Base-by-base conservation (phyloP, 1,139 yeast species). In the Sugiyamaella japonica region DNA sequence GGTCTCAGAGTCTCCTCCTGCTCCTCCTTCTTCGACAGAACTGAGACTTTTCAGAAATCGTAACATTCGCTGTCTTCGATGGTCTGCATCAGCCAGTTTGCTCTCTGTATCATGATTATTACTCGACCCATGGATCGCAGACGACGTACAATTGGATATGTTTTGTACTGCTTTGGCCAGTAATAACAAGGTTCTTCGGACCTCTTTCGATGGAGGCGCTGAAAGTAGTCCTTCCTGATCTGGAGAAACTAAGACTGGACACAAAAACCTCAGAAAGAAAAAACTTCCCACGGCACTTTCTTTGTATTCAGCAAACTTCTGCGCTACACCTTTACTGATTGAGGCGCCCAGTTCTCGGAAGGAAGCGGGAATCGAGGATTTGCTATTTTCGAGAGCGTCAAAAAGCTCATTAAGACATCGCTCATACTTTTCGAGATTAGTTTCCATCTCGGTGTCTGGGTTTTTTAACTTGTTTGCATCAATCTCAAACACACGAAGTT, bases 211-310 rank as follows among this genome's bases (percentile, higher is more conserved):
- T 5, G 69, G 69, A 7, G 68, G 58, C 16, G 45, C 52, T 16
- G 62, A 65, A 13, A 70, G 52, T 23, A 70, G 50, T 6, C 68
- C 68, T 48, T 83, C 80, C 6, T 84, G 76, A 59, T 87, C 95
- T 0, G 96, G 96, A 50, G 90, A 83, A 7, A 89, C 89, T 55
- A 90, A 79, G 0, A 91, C 91, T 3, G 97, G 97, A 65, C 95
- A 89, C 52, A 88, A 77, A 61, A 86, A 85, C 59, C 96, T 76
- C 59, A 90, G 74, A 66, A 89, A 89, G 38, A 89, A 72, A 65
- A 88, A 89, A 0, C 95, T 86, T 0, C 96, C 95, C 17, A 88
- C 88, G 0, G 96, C 93, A 50, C 84, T 77, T 38, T 60, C 62
- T 25, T 58, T 59, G 54, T 84, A 75, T 48, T 83, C 87, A 0